Evolutionary conservation across 441 rosid species (phyloP), one percentile per base, ranked within the genome.

Genomic region (Pelargonium fulgidum): DNA sequence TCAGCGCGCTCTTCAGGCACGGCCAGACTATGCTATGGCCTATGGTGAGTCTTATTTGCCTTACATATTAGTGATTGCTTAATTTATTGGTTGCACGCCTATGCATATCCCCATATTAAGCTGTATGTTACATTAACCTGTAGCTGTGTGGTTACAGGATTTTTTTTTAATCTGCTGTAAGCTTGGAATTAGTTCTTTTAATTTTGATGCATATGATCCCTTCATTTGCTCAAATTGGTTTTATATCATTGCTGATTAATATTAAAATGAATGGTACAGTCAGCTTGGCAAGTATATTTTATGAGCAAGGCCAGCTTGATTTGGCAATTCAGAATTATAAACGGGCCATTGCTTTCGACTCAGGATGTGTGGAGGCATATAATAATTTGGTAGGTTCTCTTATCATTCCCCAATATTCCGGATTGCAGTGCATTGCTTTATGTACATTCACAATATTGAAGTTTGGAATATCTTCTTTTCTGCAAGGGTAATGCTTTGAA

Each of bases 401-500:
- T 54, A 17, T 67, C 22, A 17, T 52, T 19, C 69, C 48, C 33
- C 16, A n/a, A 65, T 8, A 29, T 45, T 58, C 11, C 19, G 7
- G 61, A 20, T 47, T 17, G 50, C 2, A 29, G 39, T 68, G 19
- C 52, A 41, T 36, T 72, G 58, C 50, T 71, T 65, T 33, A 66
- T 65, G 36, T 70, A 65, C 36, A 16, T 56, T 2, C 26, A 7
- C 8, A 19, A 56, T 56, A 19, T 24, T 56, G 19, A 56, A 56
- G 11, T 19, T 56, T 19, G 62, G 19, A 1, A 41, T 79, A 29
- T 65, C 52, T 75, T 69, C 22, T 56, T 56, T 56, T 19, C 71
- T 76, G 47, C 62, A 76, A 95, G 99, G 99, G 99, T 66, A 95
- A 95, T 83, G 98, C 95, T 45, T 77, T 95, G 80, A 95, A 95